Conservation (phyloP, 139 green algal species). For the Tetraselmis striata region DNA sequence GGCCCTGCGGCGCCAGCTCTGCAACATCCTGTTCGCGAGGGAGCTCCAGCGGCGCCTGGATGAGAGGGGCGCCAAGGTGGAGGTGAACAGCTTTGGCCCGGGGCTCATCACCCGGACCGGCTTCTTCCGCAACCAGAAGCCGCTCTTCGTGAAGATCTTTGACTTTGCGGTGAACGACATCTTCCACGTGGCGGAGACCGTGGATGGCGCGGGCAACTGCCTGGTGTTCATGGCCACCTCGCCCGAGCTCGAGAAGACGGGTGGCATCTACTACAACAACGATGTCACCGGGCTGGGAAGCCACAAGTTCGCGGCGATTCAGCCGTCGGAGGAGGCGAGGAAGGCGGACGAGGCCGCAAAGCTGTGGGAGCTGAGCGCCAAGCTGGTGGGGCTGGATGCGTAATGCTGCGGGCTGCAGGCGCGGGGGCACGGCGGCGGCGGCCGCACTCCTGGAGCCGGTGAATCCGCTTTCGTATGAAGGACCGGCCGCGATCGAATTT, state of each 20-base stretch:
- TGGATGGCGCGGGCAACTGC: neutral
- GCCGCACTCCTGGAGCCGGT: too few relatives aligned
- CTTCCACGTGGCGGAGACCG: neutral
- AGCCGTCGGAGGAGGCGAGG: neutral
- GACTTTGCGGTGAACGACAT: conserved; percentile 26
- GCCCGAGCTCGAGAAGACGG: neutral
- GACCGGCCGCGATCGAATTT: too few relatives aligned
- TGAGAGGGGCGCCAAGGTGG: conserved; percentile 13
- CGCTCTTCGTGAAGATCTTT: conserved; percentile 80
- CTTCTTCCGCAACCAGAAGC: conserved; percentile 84
- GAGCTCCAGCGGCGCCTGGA: conserved; percentile 76
- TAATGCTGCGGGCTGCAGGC: too few relatives aligned
- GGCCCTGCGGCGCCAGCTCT: neutral
- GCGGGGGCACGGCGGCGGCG: too few relatives aligned
- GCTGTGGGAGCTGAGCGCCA: conserved; percentile 68
- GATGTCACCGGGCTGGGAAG: neutral
- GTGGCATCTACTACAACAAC: neutral
- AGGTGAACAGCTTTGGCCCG: conserved; percentile 27
- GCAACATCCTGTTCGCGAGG: conserved; percentile 93
- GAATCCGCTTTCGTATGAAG: too few relatives aligned
- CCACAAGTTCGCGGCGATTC: neutral
- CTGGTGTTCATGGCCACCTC: neutral
- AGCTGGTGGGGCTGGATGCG: conserved; percentile 63
- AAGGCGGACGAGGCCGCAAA: conserved; percentile 21
- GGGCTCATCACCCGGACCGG: conserved; percentile 91